Base-by-base conservation (phyloP, 345 rosid species). In the Eucalyptus sp. region DNA sequence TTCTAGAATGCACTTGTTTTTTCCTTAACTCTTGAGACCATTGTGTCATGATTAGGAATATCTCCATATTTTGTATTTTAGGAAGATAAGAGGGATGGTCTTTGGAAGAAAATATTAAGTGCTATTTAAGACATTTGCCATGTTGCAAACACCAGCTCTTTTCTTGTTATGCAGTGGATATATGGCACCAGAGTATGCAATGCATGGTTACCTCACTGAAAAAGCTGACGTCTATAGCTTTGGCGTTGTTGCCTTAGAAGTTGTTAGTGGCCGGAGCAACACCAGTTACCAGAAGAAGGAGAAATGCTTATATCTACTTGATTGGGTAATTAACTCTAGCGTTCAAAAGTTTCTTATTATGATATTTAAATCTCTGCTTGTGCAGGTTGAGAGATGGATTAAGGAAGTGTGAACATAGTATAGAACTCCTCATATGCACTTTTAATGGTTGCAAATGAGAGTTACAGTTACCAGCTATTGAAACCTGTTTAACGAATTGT, bases 121-220 rank as follows among this genome's bases (percentile, higher is more conserved):
- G 22, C 79, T 16, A 68, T 68, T 4, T 68, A 68, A 68, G 79
- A 68, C 3, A 16, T 31, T 31, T 16, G 4, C 79, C 24, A 16
- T 31, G 43, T 68, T 68, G 6, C 43, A 15, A 31, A 66, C 24
- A 31, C 43, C 5, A 68, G 43, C 79, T 31, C 13, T 64, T n/a
- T 20, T 29, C 11, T 88, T 7, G 8, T 43, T 46, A 52, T 91
- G 88, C 60, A 91, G 92, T 79, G 92, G 93, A 58, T 93, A 91
- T 83, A 89, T 93, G 93, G 93, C 93, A n/a, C 93, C 93, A 3
- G 94, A 93, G 85, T 93, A 93, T 79, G 94, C 93, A 16, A 86
- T 91, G 89, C 88, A 88, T 3, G 94, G 94, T 51, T 87, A 90
- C 80, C 49, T 93, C 50, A 89, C 91, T 27, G 90, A 90, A 10